Base-by-base conservation (phyloP, 2,329 filamentous ascomycete species). In the Aspergillus pseudoviridinutans region DNA sequence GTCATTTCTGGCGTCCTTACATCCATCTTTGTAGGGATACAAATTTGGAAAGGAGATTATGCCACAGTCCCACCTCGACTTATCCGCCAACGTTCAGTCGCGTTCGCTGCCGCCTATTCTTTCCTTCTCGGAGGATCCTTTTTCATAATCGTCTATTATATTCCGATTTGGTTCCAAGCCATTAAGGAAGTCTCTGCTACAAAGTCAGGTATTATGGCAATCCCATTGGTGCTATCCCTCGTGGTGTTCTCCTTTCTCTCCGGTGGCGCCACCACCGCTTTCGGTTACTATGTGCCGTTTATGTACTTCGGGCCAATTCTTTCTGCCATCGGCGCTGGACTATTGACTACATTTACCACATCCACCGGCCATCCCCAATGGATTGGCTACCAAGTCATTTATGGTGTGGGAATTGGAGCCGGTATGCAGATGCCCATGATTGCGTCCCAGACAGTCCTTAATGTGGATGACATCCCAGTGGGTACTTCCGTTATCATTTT, bases 1-100 rank as follows among this genome's bases (percentile, higher is more conserved):
- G 73, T 79, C 8, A 79, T 80, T 3, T 78, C 77, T 29, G 80
- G 64, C 0, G 63, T 76, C 27, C 76, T 83, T 67, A 65, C 75
- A 8, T 51, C 68, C 51, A 56, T 47, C 2, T 68, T 61, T 5
- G 28, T 61, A 3, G 20, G 46, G 3, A 29, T 59, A 0, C 61
- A 67, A 41, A 20, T n/a, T 2, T 53, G 50, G 24, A 55, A 49
- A 7, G 14, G 49, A 3, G 55, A 59, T 1, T 22, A 29, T 17
- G 61, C 58, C n/a, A 64, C 29, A 2, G 50, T 55, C 10, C 61
- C 51, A 20, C 54, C 56, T 1, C 58, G 59, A 1, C n/a, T 65
- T 0, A 10, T 64, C 2, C 17, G 7, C 7, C 51, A 57, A 14
- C 58, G 60, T 17, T 55, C 53, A 2, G 50, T 66, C 9, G 59